phyloP scores from a whole-genome alignment of 2,329 filamentous ascomycete species.

The Teratosphaeria viscida region DNA sequence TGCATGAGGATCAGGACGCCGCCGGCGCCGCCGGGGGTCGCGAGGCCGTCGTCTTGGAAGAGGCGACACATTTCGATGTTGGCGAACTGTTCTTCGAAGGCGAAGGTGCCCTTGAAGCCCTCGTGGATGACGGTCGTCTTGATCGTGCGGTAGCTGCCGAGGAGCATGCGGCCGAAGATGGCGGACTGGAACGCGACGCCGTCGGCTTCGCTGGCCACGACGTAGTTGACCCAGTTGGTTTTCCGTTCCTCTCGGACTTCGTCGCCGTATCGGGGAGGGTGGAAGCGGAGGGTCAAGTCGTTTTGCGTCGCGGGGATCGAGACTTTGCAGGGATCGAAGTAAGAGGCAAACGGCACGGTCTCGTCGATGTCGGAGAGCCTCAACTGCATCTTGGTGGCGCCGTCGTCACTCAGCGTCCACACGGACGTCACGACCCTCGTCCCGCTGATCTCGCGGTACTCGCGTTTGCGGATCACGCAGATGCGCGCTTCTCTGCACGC shows the following conservation, averaged over 20 bases:
- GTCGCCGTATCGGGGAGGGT: conserved; percentile 27
- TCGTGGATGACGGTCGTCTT: conserved; percentile 37
- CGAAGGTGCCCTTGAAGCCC: conserved; percentile 30
- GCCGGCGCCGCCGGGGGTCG: conserved; percentile 23
- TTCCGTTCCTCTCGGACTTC: conserved; percentile 25
- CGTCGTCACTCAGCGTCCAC: conserved; percentile 36
- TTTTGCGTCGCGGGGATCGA: conserved; percentile 23
- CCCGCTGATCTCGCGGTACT: conserved; percentile 26
- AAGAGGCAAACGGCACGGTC: conserved; percentile 36
- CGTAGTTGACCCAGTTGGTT: conserved; percentile 37
- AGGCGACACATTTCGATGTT: conserved; percentile 38
- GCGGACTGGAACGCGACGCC: conserved; percentile 36
- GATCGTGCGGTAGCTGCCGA: conserved; percentile 33
- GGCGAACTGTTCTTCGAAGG: conserved; percentile 39
- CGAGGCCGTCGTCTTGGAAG: conserved; percentile 33
- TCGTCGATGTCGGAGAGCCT: conserved; percentile 31
- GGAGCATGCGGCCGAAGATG: conserved; percentile 34
- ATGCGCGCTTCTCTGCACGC: conserved; percentile 31
- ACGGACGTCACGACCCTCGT: conserved; percentile 33
- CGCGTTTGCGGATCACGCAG: conserved; percentile 33
- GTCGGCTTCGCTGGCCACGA: conserved; percentile 25
- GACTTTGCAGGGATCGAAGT: conserved; percentile 36
- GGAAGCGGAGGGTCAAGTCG: conserved; percentile 30
- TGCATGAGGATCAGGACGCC: conserved; percentile 37
- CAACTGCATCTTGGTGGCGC: conserved; percentile 32